Base-by-base conservation (phyloP, 2,329 filamentous ascomycete genomes). In the Aureobasidium melanogenum region DNA sequence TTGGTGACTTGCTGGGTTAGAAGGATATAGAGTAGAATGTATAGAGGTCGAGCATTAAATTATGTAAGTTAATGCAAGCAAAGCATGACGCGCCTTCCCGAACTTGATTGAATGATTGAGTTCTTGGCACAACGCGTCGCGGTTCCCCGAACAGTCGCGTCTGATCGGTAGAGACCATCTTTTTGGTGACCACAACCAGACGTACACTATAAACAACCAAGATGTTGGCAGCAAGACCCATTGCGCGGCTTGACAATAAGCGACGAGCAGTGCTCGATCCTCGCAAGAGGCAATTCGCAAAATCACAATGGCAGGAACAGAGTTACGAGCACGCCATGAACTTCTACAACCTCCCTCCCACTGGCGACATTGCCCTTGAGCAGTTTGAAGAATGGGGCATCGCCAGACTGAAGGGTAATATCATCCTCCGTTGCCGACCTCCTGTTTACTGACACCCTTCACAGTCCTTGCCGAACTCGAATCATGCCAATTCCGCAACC, bases 331-430 rank as follows among this genome's bases (percentile, higher is more conserved):
- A 93, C 74, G 88, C 92, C 61, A 83, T 99, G 70, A 99, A 95
- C 79, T 93, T 97, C 75, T 99, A 99, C 77, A 79, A 85, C 46
- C 82, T 87, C 28, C 89, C 94, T 48, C 94, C 94, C 0, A 97
- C 91, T 0, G 88, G 89, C 51, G 94, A 99, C 71, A 94, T 99
- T 68, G 96, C 91, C 0, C 85, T 99, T 44, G 94, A 99, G 72
- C 87, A 99, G 72, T 99, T 99, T 70, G 94, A 99, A 73, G 91
- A 96, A 82, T 99, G 94, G 94, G 94, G 92, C 12, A 97, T 99
- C 70, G 89, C 96, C 69, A 82, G 94, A 62, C 75, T 99, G 66
- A 87, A 91, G 76, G 84, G 91, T 91, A 54, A 14, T 9, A 1
- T 9, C 19, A 0, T 1, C 17, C 5, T 5, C 19, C 19, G 14